These are phyloP conservation scores for Dinochytrium kinnereticum DNA, from an alignment of 371 early-diverging fungal genomes.

Conservation along the genomic window DNA sequence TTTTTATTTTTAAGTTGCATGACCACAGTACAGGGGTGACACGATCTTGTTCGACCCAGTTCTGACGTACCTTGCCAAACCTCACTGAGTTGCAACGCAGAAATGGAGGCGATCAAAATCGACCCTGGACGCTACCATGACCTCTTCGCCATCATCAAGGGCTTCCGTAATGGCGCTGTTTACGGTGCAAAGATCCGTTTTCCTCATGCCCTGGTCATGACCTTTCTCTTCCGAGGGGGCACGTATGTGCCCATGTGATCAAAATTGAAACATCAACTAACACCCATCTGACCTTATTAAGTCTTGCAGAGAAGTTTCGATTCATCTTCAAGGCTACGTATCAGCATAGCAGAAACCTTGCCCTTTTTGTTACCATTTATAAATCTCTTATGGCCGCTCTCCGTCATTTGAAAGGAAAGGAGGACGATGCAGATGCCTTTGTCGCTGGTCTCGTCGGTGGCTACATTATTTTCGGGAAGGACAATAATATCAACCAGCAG, in stretches of 20 bases:
- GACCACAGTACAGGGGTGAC: too few species aligned
- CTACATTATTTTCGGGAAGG: constrained; percentile 92
- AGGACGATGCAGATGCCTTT: constrained; percentile 81
- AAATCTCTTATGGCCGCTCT: constrained; percentile 83
- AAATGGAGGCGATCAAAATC: too few species aligned
- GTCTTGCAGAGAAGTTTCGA: constrained; percentile 70
- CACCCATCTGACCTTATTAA: too few species aligned
- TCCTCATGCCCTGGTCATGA: constrained; percentile 98
- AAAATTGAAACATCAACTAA: too few species aligned
- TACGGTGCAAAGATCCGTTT: constrained; percentile 95
- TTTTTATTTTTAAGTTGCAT: too few species aligned
- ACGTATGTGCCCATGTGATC: constrained; percentile 67
- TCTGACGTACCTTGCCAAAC: too few species aligned
- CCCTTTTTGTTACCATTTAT: constrained; percentile 91
- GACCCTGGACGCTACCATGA: constrained; percentile 72
- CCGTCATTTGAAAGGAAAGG: constrained; percentile 72
- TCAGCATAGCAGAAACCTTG: constrained; percentile 89
- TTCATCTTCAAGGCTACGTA: constrained; percentile 87
- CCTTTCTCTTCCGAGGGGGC: constrained; percentile 88
- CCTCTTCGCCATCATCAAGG: constrained; percentile 86
- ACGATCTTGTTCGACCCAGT: constrained; percentile 3
- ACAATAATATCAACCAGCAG: constrained; percentile 94
- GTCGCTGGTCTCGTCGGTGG: constrained; percentile 95
- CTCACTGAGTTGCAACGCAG: too few species aligned
- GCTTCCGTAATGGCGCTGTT: constrained; percentile 92